A percentile compares a stretch with the other conserved stretches of the same genome.
Evolutionary conservation across 352 stramenopile species (phyloP).

Genomic region (Thalassiosira livingstoniorum): DNA sequence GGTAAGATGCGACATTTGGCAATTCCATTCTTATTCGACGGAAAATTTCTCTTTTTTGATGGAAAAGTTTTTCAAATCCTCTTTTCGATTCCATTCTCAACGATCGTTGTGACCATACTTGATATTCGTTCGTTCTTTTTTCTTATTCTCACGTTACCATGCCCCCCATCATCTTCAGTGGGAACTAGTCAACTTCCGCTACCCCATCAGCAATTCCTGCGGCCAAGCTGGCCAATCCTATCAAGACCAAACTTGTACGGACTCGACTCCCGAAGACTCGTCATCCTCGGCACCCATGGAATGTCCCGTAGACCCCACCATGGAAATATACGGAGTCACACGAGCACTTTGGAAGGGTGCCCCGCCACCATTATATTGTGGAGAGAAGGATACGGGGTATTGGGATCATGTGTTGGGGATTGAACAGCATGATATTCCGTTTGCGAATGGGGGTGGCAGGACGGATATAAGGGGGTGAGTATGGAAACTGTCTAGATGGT

Average conservation of each 20-base stretch:
- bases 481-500: too few relatives aligned
- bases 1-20: too few relatives aligned
- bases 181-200: slow-evolving; percentile 63
- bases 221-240: slow-evolving; percentile 56
- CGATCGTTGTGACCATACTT: slow-evolving; percentile 59
- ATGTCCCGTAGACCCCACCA: slow-evolving; percentile 64
- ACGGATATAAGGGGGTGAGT: slow-evolving; percentile 44
- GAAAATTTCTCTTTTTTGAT: neutral
- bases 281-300: slow-evolving; percentile 49
- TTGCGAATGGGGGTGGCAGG: slow-evolving; percentile 47
- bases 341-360: slow-evolving; percentile 64
- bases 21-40: neutral
- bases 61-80: neutral
- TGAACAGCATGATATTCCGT: slow-evolving; percentile 51
- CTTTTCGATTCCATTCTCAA: neutral
- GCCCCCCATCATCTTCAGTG: too few relatives aligned
- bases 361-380: slow-evolving; percentile 59
- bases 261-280: too few relatives aligned
- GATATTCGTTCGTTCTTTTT: too few relatives aligned
- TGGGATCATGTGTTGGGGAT: slow-evolving; percentile 62
- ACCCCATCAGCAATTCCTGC: slow-evolving; percentile 62
- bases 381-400: slow-evolving; percentile 48
- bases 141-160: too few relatives aligned
- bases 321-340: slow-evolving; percentile 66
- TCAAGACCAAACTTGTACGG: slow-evolving; percentile 60